These are phyloP conservation scores for Suillus sp. DNA, from an alignment of 768 basidiomycete genomes.

Conservation along the genomic window DNA sequence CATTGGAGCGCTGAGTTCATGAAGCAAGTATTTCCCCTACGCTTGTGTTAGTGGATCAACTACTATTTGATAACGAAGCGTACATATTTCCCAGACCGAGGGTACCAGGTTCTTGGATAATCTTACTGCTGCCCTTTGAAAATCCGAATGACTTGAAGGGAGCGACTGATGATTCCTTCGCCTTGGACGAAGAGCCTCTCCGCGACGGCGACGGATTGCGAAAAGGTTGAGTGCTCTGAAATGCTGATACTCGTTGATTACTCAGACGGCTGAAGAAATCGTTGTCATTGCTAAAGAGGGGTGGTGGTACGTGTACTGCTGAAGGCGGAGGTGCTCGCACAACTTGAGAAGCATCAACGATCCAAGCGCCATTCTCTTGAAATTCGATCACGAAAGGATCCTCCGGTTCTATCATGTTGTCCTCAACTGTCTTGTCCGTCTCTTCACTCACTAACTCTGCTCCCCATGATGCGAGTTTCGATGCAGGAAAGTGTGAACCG, in stretches of 20 bases:
- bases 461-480: constrained; percentile 28
- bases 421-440: constrained; percentile 55
- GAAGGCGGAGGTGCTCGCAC: constrained; percentile 12
- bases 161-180: constrained; percentile 27
- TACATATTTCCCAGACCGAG: constrained; percentile 89
- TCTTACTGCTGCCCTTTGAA: constrained; percentile 40
- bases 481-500: constrained; percentile 33
- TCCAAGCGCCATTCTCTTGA: constrained; percentile 59
- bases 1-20: constrained; percentile 99
- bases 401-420: constrained; percentile 56
- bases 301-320: constrained; percentile 37
- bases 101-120: constrained; percentile 64
- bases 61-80: constrained; percentile 4
- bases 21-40: constrained; percentile 95
- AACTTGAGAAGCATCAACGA: constrained; percentile 41
- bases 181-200: constrained; percentile 24
- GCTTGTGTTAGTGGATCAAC: constrained; percentile 19
- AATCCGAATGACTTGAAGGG: constrained; percentile 38
- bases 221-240: constrained; percentile 28
- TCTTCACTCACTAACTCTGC: constrained; percentile 46
- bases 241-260: constrained; percentile 22
- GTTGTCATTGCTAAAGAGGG: constrained; percentile 54
- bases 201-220: constrained; percentile 25
- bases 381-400: constrained; percentile 83
- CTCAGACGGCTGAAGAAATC: constrained; percentile 58